Evolutionary conservation across 192 early-diverging fungal genomes (phyloP).

Genomic region (Umbelopsis vinacea): DNA sequence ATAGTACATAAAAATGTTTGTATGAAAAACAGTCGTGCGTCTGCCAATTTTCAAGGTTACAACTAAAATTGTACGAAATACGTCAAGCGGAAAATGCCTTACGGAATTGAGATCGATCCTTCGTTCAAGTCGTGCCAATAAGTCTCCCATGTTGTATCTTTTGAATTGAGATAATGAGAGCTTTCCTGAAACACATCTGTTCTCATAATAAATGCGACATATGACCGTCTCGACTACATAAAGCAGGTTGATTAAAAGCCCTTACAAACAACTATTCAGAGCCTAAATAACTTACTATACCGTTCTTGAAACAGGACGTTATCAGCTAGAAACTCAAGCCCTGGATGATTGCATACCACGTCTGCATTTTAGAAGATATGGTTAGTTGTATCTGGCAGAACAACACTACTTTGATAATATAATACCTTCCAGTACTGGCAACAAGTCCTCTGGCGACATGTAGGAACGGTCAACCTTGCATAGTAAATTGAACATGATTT

Average conservation of each 20-base stretch:
- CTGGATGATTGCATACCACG: conserved; percentile 85
- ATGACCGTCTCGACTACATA: conserved; percentile 85
- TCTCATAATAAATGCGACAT: conserved; percentile 83
- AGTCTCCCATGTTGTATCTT: conserved; percentile 61
- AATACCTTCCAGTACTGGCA: conserved; percentile 66
- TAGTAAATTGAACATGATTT: conserved; percentile 64
- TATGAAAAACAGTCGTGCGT: conserved; percentile 91
- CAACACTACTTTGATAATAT: not conserved
- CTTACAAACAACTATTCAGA: too few relatives aligned
- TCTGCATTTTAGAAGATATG: conserved; percentile 35
- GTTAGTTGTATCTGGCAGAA: not conserved
- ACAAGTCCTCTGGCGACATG: conserved; percentile 70
- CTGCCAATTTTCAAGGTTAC: conserved; percentile 41
- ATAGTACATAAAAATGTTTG: conserved; percentile 97
- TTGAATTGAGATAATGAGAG: conserved; percentile 83
- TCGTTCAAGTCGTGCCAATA: conserved; percentile 65
- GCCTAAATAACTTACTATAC: conserved; percentile 63
- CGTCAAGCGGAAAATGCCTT: conserved; percentile 6
- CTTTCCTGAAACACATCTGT: conserved; percentile 64
- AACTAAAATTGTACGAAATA: too few relatives aligned
- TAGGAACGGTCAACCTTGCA: conserved; percentile 45
- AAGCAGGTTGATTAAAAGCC: not conserved
- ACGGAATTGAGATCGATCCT: conserved; percentile 77
- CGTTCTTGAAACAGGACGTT: conserved; percentile 84
- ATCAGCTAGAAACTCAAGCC: conserved; percentile 80